Conservation (phyloP, 495 filamentous ascomycete genomes). For the Cetradonia linearis region DNA sequence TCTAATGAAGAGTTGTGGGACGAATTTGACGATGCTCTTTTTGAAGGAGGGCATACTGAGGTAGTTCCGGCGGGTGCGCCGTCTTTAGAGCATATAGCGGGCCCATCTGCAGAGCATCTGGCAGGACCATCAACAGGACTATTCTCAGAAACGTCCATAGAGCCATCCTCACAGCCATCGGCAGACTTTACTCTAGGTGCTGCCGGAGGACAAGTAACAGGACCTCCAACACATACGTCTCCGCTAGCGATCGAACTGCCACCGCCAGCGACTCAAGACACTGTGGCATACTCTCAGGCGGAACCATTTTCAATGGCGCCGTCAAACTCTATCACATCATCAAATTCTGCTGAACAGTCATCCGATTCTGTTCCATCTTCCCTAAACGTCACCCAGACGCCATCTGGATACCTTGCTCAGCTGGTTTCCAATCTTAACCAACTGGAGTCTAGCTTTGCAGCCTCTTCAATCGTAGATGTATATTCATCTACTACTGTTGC, state of each 20-base stretch:
- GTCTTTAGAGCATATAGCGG: background rate
- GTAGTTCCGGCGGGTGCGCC: background rate
- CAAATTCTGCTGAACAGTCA: background rate
- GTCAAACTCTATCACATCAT: background rate
- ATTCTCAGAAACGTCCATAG: background rate
- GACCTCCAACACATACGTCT: background rate
- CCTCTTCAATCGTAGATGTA: background rate
- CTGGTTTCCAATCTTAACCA: too few relatives aligned
- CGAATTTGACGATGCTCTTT: background rate
- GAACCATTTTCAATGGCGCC: background rate
- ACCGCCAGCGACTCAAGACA: background rate
- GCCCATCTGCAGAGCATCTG: background rate
- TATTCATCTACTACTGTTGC: background rate
- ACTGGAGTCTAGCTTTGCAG: background rate
- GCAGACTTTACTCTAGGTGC: background rate
- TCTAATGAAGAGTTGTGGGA: background rate
- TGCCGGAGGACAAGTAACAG: background rate
- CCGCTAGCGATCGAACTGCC: background rate
- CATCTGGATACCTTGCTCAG: too few relatives aligned
- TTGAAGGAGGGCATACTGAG: background rate
- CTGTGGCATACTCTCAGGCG: background rate
- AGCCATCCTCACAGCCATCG: background rate
- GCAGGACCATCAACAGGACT: background rate
- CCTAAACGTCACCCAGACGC: background rate
- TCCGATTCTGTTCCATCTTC: background rate